Evolutionary conservation across 2,329 filamentous ascomycete species (phyloP).

Genomic region (Orbilia blumenaviensis): DNA sequence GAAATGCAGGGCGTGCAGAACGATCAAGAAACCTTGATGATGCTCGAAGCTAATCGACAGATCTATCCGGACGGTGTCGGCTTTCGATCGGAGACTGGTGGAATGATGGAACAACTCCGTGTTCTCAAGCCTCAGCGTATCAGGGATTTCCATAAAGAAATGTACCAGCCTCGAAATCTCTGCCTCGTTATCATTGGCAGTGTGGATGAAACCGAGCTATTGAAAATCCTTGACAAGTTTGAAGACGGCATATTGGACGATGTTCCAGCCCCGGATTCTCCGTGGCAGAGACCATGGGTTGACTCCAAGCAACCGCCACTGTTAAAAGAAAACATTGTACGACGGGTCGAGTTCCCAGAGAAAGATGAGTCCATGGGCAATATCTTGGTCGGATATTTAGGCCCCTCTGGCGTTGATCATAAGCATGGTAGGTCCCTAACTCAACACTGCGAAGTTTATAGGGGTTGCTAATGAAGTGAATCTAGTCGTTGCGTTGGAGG

Average conservation of each 20-base stretch:
- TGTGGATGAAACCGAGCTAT: constrained; percentile 80
- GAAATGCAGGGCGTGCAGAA: constrained; percentile 98
- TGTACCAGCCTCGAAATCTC: constrained; percentile 98
- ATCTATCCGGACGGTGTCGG: constrained; percentile 89
- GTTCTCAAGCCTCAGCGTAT: constrained; percentile 88
- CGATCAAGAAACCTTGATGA: constrained; percentile 83
- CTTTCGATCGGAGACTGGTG: constrained; percentile 97
- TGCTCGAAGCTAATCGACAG: constrained; percentile 78
- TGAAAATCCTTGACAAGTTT: constrained; percentile 84
- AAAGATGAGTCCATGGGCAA: constrained; percentile 95
- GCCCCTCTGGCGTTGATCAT: constrained; percentile 79
- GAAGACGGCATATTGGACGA: constrained; percentile 85
- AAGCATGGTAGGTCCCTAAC: constrained; percentile 65
- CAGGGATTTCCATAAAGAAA: constrained; percentile 90
- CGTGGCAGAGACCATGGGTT: constrained; percentile 87
- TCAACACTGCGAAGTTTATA: constrained; percentile 54
- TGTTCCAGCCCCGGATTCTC: constrained; percentile 76
- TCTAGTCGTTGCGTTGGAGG: constrained; percentile 74
- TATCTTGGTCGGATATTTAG: constrained; percentile 84
- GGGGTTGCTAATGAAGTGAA: constrained; percentile 2
- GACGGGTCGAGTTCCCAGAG: constrained; percentile 90
- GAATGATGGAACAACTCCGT: constrained; percentile 90
- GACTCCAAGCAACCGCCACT: constrained; percentile 81
- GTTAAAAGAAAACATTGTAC: constrained; percentile 75
- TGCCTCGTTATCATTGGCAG: constrained; percentile 92